Percentiles rank a stretch among this genome's conserved stretches.
These are phyloP conservation scores for Leishmania tropica DNA, from an alignment of 208 protist species.

Conservation along the genomic window DNA sequence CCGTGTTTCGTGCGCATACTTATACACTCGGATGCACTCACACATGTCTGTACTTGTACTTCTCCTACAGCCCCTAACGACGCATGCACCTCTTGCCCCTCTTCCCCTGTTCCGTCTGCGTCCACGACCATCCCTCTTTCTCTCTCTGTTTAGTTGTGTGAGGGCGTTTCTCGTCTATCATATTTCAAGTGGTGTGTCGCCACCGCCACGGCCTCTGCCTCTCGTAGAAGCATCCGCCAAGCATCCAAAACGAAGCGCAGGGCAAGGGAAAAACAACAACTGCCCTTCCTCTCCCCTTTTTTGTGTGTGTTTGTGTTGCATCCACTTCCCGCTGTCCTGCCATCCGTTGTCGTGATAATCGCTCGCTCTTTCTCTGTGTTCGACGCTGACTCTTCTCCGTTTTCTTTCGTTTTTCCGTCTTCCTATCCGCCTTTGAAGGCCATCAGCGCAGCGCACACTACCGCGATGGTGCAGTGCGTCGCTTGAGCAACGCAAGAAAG, in stretches of 20 bases:
- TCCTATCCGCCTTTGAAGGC: neutral
- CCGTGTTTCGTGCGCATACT: neutral
- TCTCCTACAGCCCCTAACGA: neutral
- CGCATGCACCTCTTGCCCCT: neutral
- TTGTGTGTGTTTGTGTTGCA: too few relatives aligned
- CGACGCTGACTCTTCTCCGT: neutral
- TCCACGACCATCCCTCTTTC: neutral
- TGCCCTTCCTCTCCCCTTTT: neutral
- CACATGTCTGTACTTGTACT: neutral
- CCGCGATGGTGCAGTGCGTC: neutral
- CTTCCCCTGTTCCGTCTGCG: neutral
- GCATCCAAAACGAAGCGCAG: too few relatives aligned
- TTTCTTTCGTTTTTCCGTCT: neutral
- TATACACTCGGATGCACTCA: neutral
- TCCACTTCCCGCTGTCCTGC: neutral
- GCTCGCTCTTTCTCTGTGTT: neutral
- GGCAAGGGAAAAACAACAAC: neutral
- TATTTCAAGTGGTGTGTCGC: too few relatives aligned
- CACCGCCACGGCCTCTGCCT: too few relatives aligned
- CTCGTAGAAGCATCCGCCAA: too few relatives aligned
- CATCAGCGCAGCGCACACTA: neutral
- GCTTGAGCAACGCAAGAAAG: neutral
- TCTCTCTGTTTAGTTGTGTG: neutral
- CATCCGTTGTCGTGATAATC: neutral
- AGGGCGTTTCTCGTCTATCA: too few relatives aligned